Base-by-base conservation (phyloP, 2,329 filamentous ascomycete species). In the Tolypocladium album region DNA sequence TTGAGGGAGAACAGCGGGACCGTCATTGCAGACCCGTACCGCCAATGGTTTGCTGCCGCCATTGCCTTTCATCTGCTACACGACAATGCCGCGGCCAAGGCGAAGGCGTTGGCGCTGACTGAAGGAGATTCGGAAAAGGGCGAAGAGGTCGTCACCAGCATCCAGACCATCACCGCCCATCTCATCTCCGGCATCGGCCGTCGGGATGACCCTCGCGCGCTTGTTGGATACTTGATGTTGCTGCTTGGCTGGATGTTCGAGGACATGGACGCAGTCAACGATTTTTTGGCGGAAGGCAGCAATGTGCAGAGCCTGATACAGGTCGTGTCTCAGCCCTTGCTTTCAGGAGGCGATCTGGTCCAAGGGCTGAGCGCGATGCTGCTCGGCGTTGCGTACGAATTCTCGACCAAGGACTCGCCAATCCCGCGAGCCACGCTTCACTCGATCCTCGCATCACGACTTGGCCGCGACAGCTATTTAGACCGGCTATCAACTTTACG, bases 401-500 rank as follows among this genome's bases (percentile, higher is more conserved):
- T 97, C 69, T 97, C 93, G 12, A 97, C 93, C 0, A 96, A 96
- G 70, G 94, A 99, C 73, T 97, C 93, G 0, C 91, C 94, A 0
- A 88, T 99, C 58, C 84, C 93, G 7, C 83, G 94, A 62, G 81
- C 86, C 31, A 92, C 88, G 12, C 77, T 99, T 53, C 89, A 96
- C 68, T 85, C 88, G 31, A 82, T 97, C 36, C 78, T 99, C 42
- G 80, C 84, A 36, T 85, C 88, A 53, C 85, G 88, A 61, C 82
- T 97, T 67, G 90, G 92, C 45, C 86, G 92, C 65, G 92, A 96
- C 67, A 87, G 88, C 67, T 99, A 96, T 69, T 84, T 95, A 59
- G 89, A 95, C 71, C 87, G 87, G 63, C 81, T 99, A 45, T 85
- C 83, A 31, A 88, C 87, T 63, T 78, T 99, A 43, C 85, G 94